Conservation (phyloP, 768 basidiomycete species). For the Mycena rebaudengoi region DNA sequence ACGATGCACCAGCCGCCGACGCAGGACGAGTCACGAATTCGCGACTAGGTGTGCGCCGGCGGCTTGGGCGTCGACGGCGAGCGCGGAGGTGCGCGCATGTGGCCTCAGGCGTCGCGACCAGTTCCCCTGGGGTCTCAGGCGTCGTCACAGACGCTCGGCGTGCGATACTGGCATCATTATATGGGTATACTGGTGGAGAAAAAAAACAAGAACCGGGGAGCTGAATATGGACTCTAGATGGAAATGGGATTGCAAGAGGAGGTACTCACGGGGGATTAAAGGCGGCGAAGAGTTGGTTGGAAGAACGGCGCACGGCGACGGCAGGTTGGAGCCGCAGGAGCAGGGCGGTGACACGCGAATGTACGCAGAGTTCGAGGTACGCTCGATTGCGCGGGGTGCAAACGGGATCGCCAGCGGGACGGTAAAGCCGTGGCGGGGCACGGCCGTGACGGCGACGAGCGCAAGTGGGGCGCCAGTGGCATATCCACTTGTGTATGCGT, state of each 20-base stretch:
- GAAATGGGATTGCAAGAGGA: neutral
- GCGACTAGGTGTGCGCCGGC: conserved; percentile 30
- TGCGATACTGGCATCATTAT: neutral
- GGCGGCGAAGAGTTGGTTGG: neutral
- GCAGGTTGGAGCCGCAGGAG: neutral
- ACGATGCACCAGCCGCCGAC: neutral
- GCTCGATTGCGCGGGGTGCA: neutral
- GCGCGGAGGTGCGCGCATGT: conserved; percentile 56
- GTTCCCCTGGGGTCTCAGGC: neutral
- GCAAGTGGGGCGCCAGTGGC: neutral
- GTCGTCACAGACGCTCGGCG: neutral
- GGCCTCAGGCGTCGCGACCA: neutral
- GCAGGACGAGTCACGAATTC: neutral
- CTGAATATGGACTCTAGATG: neutral
- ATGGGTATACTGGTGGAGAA: neutral
- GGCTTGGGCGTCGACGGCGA: conserved; percentile 45
- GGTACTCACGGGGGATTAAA: neutral
- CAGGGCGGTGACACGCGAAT: neutral
- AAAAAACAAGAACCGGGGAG: neutral
- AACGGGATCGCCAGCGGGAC: neutral
- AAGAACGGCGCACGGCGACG: neutral
- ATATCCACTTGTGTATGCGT: too few species aligned
- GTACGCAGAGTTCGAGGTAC: neutral
- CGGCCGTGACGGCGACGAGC: neutral
- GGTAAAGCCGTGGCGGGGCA: neutral